Evolutionary conservation across 208 protist species (phyloP), one percentile per base, ranked within the genome.

Genomic region (Trichomonas tenax): DNA sequence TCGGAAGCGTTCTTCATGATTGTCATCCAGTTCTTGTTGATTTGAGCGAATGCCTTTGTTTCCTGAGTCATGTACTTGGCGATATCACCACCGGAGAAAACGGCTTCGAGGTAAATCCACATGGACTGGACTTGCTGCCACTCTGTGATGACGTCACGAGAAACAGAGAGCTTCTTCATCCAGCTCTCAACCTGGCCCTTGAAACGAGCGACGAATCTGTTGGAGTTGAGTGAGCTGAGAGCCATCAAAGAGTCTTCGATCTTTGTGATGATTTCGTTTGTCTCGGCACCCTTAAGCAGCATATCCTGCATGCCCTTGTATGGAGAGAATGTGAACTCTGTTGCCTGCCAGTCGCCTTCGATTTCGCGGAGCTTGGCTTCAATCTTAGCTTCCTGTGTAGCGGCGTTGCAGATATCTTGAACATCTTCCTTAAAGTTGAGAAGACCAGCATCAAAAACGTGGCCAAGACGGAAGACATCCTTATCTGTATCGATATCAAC

Each of bases 1-100:
- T 99, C 98, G 96, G 98, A 98, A 72, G 98, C 98, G 97, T 99
- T 99, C 96, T 98, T 98, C 98, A 99, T 99, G 96, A 99, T 98
- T 96, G 98, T 97, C 98, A 98, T 97, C 96, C 96, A 99, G 84
- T 98, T 98, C 97, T 99, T 99, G 97, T 99, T 98, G 96, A 99
- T 98, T 97, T 98, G 98, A 26, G 98, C 97, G 96, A 99, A 99
- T 95, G 98, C 98, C 97, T 99, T 99, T 38, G 98, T 98, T 97
- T 99, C 99, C 96, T 98, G 98, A 38, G 98, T 98, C 95, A 99
- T 97, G 97, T 99, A 98, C 97, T 98, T 98, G 97, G 98, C 98
- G 89, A 99, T 99, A 96, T 99, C 98, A 97, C 98, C 98, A 84
- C 98, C 98, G 9, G 98, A 98, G 97, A 99, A 99, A 21, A 99